Percentiles rank a stretch among this genome's conserved stretches.
These are phyloP conservation scores for Passalora sequoiae DNA, from an alignment of 2,329 filamentous ascomycete genomes.

Conservation along the genomic window DNA sequence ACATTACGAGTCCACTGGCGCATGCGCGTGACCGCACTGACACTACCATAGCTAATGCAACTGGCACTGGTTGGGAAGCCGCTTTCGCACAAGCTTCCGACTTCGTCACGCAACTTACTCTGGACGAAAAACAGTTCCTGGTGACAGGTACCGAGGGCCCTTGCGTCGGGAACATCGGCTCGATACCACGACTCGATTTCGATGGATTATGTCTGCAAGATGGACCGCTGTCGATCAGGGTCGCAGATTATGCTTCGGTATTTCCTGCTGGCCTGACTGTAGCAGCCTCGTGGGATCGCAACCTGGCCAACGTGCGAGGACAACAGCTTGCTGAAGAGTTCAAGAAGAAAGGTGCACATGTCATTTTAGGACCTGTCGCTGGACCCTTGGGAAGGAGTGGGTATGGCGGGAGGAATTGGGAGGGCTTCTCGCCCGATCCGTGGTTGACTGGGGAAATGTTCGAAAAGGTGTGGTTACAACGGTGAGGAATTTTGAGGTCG, in stretches of 20 bases:
- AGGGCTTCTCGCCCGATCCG: constrained; percentile 81
- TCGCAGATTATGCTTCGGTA: constrained; percentile 75
- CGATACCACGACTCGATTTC: constrained; percentile 56
- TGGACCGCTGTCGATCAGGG: constrained; percentile 75
- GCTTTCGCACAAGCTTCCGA: constrained; percentile 29
- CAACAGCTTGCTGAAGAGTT: constrained; percentile 69
- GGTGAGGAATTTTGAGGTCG: too few species aligned
- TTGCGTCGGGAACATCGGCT: constrained; percentile 40
- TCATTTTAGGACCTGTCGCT: constrained; percentile 75
- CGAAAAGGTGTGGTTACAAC: constrained; percentile 34
- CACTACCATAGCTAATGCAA: constrained; percentile 19
- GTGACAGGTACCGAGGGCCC: constrained; percentile 29
- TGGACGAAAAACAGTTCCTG: constrained; percentile 32
- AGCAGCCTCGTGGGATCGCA: constrained; percentile 81
- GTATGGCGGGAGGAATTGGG: constrained; percentile 84
- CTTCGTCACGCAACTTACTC: constrained; percentile 33
- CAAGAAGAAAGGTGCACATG: constrained; percentile 65
- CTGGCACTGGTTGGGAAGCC: constrained; percentile 29
- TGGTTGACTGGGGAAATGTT: constrained; percentile 77
- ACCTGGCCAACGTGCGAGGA: constrained; percentile 74
- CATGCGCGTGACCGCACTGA: constrained; percentile 5
- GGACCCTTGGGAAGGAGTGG: constrained; percentile 78
- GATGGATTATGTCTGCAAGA: constrained; percentile 79
- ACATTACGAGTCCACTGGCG: not conserved
- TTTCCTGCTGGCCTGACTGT: constrained; percentile 86